Conservation (phyloP, 2,329 filamentous ascomycete species). For the Ophiocordyceps camponoti-saundersi region DNA sequence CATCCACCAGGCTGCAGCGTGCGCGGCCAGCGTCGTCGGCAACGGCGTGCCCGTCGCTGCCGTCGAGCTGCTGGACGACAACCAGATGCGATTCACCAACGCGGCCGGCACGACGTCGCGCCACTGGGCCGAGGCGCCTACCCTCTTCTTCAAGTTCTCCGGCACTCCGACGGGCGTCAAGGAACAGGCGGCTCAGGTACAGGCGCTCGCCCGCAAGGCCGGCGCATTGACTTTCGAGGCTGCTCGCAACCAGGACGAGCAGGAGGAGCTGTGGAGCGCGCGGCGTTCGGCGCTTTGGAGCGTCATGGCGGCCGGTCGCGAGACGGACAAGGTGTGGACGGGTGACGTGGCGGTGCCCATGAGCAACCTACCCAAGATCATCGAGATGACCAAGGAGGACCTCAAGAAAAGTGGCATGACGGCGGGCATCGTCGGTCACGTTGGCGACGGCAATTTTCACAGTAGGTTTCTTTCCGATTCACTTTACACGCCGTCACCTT, state of each 20-base stretch:
- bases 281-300: conserved; percentile 75
- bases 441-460: conserved; percentile 69
- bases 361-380: conserved; percentile 53
- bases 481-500: not conserved
- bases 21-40: conserved; percentile 64
- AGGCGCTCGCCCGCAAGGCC: conserved; percentile 40
- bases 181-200: conserved; percentile 58
- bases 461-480: conserved; percentile 15
- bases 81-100: conserved; percentile 64
- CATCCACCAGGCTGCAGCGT: conserved; percentile 58
- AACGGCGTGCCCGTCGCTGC: conserved; percentile 73
- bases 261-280: conserved; percentile 65
- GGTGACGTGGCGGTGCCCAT: conserved; percentile 77
- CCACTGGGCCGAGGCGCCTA: conserved; percentile 55
- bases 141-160: conserved; percentile 72
- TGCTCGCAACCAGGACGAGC: conserved; percentile 51
- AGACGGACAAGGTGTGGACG: conserved; percentile 63
- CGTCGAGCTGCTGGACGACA: conserved; percentile 84
- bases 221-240: conserved; percentile 63
- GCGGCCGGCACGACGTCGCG: conserved; percentile 47
- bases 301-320: conserved; percentile 49
- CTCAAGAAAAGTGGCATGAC: conserved; percentile 24
- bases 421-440: conserved; percentile 48
- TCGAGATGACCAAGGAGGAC: conserved; percentile 49
- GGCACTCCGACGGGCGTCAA: conserved; percentile 55